Conservation (phyloP, 2,329 filamentous ascomycete species). For the Madurella mycetomatis region DNA sequence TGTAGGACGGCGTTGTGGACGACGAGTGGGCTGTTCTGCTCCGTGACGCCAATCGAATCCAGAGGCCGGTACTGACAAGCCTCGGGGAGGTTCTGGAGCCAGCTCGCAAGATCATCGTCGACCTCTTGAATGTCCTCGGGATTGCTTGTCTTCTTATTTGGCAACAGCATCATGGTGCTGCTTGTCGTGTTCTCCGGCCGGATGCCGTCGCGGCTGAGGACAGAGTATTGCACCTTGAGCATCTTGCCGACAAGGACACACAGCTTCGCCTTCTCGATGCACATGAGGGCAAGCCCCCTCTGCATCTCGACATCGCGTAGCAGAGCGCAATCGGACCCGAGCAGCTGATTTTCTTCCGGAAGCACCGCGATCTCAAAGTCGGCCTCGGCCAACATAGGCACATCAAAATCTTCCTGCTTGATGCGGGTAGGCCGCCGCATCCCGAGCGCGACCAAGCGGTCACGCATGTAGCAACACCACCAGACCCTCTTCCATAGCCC, state of each 20-base stretch:
- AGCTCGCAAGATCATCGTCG: conserved; percentile 69
- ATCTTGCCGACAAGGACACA: conserved; percentile 88
- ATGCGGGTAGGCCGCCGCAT: conserved; percentile 92
- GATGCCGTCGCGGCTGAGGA: conserved; percentile 77
- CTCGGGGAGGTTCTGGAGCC: conserved; percentile 67
- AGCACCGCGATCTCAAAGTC: conserved; percentile 78
- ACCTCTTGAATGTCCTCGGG: conserved; percentile 79
- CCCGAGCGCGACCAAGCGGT: conserved; percentile 84
- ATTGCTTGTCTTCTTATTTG: conserved; percentile 61
- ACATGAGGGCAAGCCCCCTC: conserved; percentile 76
- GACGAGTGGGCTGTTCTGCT: conserved; percentile 55
- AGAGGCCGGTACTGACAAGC: conserved; percentile 64
- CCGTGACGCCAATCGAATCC: conserved; percentile 51
- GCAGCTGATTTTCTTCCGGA: conserved; percentile 61
- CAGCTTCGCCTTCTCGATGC: conserved; percentile 84
- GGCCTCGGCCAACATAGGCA: conserved; percentile 77
- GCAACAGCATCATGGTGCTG: conserved; percentile 82
- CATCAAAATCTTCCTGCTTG: conserved; percentile 89
- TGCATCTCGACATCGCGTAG: conserved; percentile 70
- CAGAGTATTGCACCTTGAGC: conserved; percentile 85
- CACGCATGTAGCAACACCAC: conserved; percentile 97
- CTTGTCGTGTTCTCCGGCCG: conserved; percentile 71
- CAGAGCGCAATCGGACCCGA: conserved; percentile 66
- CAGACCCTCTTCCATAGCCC: conserved; percentile 92
- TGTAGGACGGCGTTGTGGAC: conserved; percentile 83